Base-by-base conservation (phyloP, 331 rosid genomes). In the Pyracantha coccinea region DNA sequence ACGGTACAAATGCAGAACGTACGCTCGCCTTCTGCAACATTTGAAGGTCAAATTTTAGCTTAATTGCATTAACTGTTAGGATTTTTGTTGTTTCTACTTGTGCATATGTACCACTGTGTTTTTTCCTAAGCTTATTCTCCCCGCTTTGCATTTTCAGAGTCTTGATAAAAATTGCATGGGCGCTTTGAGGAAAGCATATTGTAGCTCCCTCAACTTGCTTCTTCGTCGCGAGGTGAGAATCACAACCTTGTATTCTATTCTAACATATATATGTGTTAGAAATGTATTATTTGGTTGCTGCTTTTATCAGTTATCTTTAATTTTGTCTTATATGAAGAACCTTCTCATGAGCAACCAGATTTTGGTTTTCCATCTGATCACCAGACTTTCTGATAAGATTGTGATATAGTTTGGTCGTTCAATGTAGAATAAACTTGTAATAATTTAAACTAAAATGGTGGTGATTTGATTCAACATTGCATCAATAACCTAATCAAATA, bases 151-250 rank as follows among this genome's bases (percentile, higher is more conserved):
- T 77, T 68, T 81, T 83, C 91, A 95, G 97, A 76, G 85, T 86
- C 96, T 95, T 77, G 97, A 95, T 75, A 90, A 89, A 80, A 89
- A 90, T 74, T 84, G 97, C 79, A 81, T 95, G 82, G 85, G 81
- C 21, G 79, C 89, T 41, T 62, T 89, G 77, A 86, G 96, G 76
- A 92, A 90, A 84, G 88, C 93, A 74, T 95, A 95, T 82, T 92
- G 97, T 80, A 65, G 88, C 80, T 92, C 99, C 80, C 91, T 95
- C 72, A 95, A 95, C 88, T 80, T 90, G 90, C 97, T 95, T 81
- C 92, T 95, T 73, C 97, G 97, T 52, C 86, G 89, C 57, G 97
- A 95, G 99, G 99, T 94, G 28, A 79, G 89, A 73, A 74, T 82
- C n/a, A 75, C 81, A 82, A 77, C 75, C 74, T 80, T 71, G 29